Evolutionary conservation across 139 green algal species (phyloP), one percentile per base, ranked within the genome.

Genomic region (Micromonas pusilla): DNA sequence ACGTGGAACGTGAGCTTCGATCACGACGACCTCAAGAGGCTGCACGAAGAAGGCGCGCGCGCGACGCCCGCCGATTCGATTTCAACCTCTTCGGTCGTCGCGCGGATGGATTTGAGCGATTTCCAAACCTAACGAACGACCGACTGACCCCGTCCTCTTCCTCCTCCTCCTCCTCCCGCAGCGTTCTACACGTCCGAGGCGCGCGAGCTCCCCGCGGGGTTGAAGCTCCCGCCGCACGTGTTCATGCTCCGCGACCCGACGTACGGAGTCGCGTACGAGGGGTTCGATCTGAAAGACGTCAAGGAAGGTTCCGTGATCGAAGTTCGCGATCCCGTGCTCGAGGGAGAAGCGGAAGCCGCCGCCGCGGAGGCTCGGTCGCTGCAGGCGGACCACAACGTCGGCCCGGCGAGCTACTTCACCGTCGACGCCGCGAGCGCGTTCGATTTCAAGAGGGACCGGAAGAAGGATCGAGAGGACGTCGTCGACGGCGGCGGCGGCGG

Each of bases 211-310:
- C 63, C 28, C 30, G 28, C 9, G 6, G 30, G 6, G 63, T 9
- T 33, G 6, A 36, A 70, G 28, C 28, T 70, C 13, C 13, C 9
- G 9, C 9, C 9, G 30, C 63, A 16, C 3, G 20, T 26, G 31
- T 80, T 80, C 62, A 68, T 64, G 20, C 32, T 80, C 53, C 45
- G 73, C 31, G 52, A 80, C 53, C 39, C 5, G 60, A 34, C 79
- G 31, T 54, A 73, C 73, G 52, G 62, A 13, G 60, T 80, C n/a
- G 33, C 34, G 20, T 80, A 73, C 73, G 73, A 80, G 54, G 73
- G 73, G 23, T 80, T 74, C 20, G 62, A 52, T 13, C 20, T 80
- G 21, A 4, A 52, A 4, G 73, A 80, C 28, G 30, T 80, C 73
- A 26, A 73, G 3, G 54, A 45, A 21, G 53, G 53, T 6, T 25